Conservation (phyloP, 2,329 filamentous ascomycete genomes). For the Furcasterigmium furcatum region DNA sequence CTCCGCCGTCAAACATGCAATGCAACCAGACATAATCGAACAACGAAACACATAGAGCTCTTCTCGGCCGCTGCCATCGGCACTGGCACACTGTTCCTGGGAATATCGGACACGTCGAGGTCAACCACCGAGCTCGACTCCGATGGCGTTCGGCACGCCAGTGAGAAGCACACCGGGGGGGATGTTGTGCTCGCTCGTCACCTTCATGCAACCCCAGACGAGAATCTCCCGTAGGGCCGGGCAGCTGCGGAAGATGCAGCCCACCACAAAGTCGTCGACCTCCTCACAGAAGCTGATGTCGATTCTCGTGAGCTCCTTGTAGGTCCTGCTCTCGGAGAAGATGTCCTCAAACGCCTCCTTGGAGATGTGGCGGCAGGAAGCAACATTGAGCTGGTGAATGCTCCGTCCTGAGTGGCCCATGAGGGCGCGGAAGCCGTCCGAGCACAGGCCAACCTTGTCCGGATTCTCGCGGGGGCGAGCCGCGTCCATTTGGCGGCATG, state of each 20-base stretch:
- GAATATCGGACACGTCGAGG: too few relatives aligned
- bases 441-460: constrained; percentile 69
- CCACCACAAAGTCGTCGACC: constrained; percentile 63
- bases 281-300: constrained; percentile 76
- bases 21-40: too few relatives aligned
- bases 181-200: constrained; percentile 46
- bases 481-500: constrained; percentile 75
- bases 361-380: constrained; percentile 80
- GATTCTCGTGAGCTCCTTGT: constrained; percentile 66
- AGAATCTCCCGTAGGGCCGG: constrained; percentile 57
- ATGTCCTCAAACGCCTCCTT: constrained; percentile 68
- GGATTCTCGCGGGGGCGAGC: constrained; percentile 63
- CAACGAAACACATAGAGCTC: too few relatives aligned
- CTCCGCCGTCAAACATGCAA: too few relatives aligned
- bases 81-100: too few relatives aligned
- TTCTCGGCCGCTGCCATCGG: too few relatives aligned
- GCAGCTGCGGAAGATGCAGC: constrained; percentile 61
- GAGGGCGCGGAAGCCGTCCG: constrained; percentile 71
- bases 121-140: constrained; percentile 55
- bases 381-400: constrained; percentile 70
- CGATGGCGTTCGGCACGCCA: constrained; percentile 55
- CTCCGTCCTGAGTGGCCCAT: constrained; percentile 77
- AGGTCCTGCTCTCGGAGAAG: constrained; percentile 59
- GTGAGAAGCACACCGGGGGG: constrained; percentile 54
- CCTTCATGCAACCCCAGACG: constrained; percentile 65